Conservation (phyloP, 768 basidiomycete genomes). For the Auricularia sp. region DNA sequence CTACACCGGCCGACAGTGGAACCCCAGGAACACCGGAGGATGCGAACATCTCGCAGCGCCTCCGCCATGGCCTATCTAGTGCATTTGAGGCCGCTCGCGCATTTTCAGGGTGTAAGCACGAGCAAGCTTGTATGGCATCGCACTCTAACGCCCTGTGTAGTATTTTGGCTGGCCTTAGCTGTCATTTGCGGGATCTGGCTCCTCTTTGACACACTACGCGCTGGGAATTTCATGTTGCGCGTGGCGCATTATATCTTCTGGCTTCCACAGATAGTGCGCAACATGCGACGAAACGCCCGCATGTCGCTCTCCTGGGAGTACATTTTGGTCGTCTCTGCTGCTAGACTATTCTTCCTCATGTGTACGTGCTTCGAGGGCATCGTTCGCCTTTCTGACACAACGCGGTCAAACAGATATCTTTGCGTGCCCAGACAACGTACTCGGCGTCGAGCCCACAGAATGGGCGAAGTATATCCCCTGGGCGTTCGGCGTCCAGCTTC, state of each 20-base stretch:
- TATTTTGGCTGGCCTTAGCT: slow-evolving; percentile 40
- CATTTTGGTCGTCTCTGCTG: slow-evolving; percentile 64
- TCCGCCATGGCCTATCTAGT: background rate
- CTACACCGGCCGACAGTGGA: slow-evolving; percentile 21
- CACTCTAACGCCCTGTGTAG: slow-evolving; percentile 13
- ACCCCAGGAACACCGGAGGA: slow-evolving; percentile 7
- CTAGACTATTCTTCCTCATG: slow-evolving; percentile 57
- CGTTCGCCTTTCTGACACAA: slow-evolving; percentile 3
- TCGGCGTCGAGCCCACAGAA: slow-evolving; percentile 63
- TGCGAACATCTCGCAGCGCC: background rate
- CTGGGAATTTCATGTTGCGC: slow-evolving; percentile 40
- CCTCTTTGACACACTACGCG: background rate
- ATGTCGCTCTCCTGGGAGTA: slow-evolving; percentile 65
- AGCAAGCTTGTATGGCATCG: background rate
- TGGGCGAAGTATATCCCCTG: slow-evolving; percentile 56
- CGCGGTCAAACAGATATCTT: slow-evolving; percentile 52
- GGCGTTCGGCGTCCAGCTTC: slow-evolving; percentile 54
- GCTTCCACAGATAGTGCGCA: slow-evolving; percentile 77
- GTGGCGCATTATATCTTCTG: slow-evolving; percentile 72
- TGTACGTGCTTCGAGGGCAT: slow-evolving; percentile 42
- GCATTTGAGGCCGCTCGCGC: background rate
- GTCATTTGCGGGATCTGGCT: background rate
- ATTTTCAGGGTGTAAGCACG: background rate
- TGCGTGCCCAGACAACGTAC: slow-evolving; percentile 74
- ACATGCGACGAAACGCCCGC: slow-evolving; percentile 56